Percentiles rank a stretch among this genome's conserved stretches.
Evolutionary conservation across 1,139 yeast genomes (phyloP).

Genomic region (Ashbya aceris): DNA sequence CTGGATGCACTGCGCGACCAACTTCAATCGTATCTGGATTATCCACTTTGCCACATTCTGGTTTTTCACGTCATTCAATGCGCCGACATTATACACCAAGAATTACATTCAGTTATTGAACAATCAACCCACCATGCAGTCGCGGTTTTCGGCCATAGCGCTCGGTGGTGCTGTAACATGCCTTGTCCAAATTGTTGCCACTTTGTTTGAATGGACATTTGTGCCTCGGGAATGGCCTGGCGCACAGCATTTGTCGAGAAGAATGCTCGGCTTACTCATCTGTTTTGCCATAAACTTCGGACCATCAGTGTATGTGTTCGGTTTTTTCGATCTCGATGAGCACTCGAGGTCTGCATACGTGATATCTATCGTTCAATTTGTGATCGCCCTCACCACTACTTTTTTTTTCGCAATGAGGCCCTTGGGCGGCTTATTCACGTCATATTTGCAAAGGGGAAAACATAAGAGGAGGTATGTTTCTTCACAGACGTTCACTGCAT

Average conservation of each 20-base stretch:
- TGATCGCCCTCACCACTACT: slow-evolving; percentile 51
- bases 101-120: slow-evolving; percentile 48
- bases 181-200: slow-evolving; percentile 51
- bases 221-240: slow-evolving; percentile 70
- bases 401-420: slow-evolving; percentile 55
- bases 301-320: slow-evolving; percentile 57
- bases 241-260: slow-evolving; percentile 38
- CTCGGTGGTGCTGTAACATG: slow-evolving; percentile 69
- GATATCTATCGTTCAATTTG: slow-evolving; percentile 50
- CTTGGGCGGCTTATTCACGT: slow-evolving; percentile 43
- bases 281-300: slow-evolving; percentile 42
- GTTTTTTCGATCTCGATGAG: slow-evolving; percentile 42
- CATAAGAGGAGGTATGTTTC: slow-evolving; percentile 31
- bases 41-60: slow-evolving; percentile 70
- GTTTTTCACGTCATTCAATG: slow-evolving; percentile 72
- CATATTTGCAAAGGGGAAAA: slow-evolving; percentile 31
- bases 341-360: slow-evolving; percentile 42
- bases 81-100: slow-evolving; percentile 66
- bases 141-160: slow-evolving; percentile 52
- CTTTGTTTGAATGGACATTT: slow-evolving; percentile 51
- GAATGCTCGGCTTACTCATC: slow-evolving; percentile 38
- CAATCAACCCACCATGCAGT: slow-evolving; percentile 58
- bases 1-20: slow-evolving; percentile 69
- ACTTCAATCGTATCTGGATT: slow-evolving; percentile 78
- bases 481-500: slow-evolving; percentile 43